Evolutionary conservation across 768 basidiomycete species (phyloP), one percentile per base, ranked within the genome.

Genomic region (Leccinum broughii): DNA sequence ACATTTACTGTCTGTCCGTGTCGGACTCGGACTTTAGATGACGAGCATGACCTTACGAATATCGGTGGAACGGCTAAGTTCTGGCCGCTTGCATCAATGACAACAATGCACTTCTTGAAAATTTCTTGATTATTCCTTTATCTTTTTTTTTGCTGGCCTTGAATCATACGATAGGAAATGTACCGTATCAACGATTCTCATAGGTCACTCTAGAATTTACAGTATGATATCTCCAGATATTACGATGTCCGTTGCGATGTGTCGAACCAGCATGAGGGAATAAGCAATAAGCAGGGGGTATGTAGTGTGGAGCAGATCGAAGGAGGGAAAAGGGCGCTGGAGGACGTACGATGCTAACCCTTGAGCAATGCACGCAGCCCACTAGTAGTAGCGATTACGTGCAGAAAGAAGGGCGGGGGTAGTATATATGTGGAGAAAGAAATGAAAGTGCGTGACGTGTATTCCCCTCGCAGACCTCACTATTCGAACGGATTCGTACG

Each of bases 401-500:
- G 50, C 56, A 34, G 13, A 55, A 62, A 53, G 41, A 62, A 53
- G 41, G 26, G 55, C 13, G 54, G 8, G 8, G 30, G 32, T 57
- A 22, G 48, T 57, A 60, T 68, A 56, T 20, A 44, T 44, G n/a
- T n/a, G 51, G 15, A 56, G 44, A 61, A 53, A 56, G 26, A 58
- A 54, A 58, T 15, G 63, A 58, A 56, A 30, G 24, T 20, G 51
- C 54, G 44, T 17, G 57, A 37, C 11, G 14, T 55, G 35, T 54
- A 15, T 44, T n/a, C 22, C 24, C n/a, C 50, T 26, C 20, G 39
- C 15, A 10, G 50, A 22, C 34, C 30, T 24, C 11, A 14, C 67
- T 68, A 82, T 64, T 83, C 81, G 44, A 82, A 77, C 2, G 81
- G 81, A 74, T 92, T 92, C 32, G 90, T 92, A 60, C 86, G 83